Percentiles rank a stretch among this genome's conserved stretches.
phyloP scores from a whole-genome alignment of 2,329 filamentous ascomycete genomes.

The Aspergillus sp. region DNA sequence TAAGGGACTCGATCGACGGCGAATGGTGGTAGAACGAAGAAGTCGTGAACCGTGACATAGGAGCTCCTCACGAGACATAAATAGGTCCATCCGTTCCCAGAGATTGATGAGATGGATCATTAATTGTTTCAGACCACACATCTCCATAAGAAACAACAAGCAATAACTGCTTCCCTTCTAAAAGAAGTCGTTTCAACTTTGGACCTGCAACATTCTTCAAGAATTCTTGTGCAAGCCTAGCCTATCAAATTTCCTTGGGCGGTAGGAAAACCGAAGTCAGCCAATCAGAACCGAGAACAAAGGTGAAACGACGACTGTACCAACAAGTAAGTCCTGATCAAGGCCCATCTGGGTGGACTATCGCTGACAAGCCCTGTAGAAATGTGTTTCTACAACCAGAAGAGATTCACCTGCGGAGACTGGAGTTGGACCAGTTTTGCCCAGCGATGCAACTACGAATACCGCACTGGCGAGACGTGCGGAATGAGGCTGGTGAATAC shows the following conservation, averaged over 20 bases:
- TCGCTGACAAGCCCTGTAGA: conserved; percentile 40
- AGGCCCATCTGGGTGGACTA: conserved; percentile 17
- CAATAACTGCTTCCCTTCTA: conserved; percentile 17
- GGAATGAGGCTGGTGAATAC: conserved; percentile 86
- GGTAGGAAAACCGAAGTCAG: conserved; percentile 23
- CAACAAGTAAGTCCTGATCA: conserved; percentile 35
- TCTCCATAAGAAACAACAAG: conserved; percentile 24
- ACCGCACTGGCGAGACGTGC: conserved; percentile 94
- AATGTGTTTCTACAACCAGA: conserved; percentile 98
- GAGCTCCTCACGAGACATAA: conserved; percentile 40
- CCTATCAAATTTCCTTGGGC: conserved; percentile 35
- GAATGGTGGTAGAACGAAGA: conserved; percentile 24
- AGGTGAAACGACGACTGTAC: conserved; percentile 36
- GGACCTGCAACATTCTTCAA: conserved; percentile 20
- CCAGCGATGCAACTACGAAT: conserved; percentile 90
- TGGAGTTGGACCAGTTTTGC: conserved; percentile 95
- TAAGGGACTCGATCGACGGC: conserved; percentile 34
- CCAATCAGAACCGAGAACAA: conserved; percentile 33
- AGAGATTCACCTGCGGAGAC: conserved; percentile 79
- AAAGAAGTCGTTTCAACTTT: conserved; percentile 26
- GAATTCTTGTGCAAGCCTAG: conserved; percentile 25
- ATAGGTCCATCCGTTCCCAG: conserved; percentile 35
- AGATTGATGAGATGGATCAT: conserved; percentile 28
- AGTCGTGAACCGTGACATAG: conserved; percentile 24
- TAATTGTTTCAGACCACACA: conserved; percentile 32